phyloP scores from a whole-genome alignment of 2,329 filamentous ascomycete genomes.

The Emericellopsis atlantica region DNA sequence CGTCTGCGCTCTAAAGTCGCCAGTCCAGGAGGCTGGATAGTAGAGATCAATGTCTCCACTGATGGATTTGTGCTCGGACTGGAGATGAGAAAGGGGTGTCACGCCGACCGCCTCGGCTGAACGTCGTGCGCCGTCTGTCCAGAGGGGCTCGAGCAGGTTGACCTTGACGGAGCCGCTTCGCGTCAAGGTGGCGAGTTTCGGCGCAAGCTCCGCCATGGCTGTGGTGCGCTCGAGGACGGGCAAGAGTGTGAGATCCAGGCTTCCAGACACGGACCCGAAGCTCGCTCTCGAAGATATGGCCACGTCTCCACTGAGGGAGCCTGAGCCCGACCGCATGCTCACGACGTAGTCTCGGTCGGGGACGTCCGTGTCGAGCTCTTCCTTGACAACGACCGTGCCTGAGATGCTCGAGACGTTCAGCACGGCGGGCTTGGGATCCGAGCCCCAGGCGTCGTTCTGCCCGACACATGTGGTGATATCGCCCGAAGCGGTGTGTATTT shows the following conservation, averaged over 20 bases:
- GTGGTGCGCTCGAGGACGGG: conserved; percentile 23
- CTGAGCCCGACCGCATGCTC: conserved; percentile 28
- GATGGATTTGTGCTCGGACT: conserved; percentile 27
- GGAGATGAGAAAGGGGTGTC: conserved; percentile 16
- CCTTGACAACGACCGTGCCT: conserved; percentile 25
- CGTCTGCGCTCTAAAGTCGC: conserved; percentile 23
- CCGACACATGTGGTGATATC: conserved; percentile 24
- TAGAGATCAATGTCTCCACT: conserved; percentile 27
- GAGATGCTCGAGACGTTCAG: conserved; percentile 29
- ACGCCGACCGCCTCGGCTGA: conserved; percentile 5
- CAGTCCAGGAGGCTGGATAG: conserved; percentile 38
- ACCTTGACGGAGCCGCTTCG: conserved; percentile 29
- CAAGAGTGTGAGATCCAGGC: conserved; percentile 24
- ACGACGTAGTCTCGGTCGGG: conserved; percentile 34
- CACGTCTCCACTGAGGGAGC: conserved; percentile 24
- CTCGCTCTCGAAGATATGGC: conserved; percentile 23
- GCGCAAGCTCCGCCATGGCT: conserved; percentile 4
- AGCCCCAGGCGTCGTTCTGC: conserved; percentile 22
- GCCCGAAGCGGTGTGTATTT: conserved; percentile 30
- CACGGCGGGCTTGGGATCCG: conserved; percentile 22
- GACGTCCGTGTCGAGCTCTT: conserved; percentile 23
- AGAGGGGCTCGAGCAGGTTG: conserved; percentile 28
- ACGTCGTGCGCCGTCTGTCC: conserved; percentile 16
- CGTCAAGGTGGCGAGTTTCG: conserved; percentile 21
- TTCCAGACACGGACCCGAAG: conserved; percentile 26